Evolutionary conservation across 371 early-diverging fungal species (phyloP).

Genomic region (Mortierella sp.): DNA sequence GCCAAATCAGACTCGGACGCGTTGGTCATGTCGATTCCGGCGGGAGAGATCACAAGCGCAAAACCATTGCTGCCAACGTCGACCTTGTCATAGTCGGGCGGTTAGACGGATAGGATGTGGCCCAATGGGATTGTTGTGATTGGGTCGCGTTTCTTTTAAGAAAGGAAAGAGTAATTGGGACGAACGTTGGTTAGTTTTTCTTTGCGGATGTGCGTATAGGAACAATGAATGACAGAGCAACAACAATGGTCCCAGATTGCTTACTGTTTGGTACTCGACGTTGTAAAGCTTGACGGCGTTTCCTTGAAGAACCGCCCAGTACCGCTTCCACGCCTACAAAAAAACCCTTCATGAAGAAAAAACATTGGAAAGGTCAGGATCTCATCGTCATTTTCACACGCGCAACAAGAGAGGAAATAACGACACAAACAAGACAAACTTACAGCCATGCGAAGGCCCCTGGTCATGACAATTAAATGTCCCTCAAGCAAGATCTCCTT

Average conservation of each 20-base stretch:
- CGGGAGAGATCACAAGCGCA: constrained; percentile 19
- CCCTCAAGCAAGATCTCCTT: constrained; percentile 36
- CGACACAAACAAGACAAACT: neutral
- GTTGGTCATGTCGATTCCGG: constrained; percentile 30
- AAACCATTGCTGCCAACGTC: constrained; percentile 48
- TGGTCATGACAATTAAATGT: constrained; percentile 42
- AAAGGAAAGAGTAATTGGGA: neutral
- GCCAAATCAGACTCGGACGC: constrained; percentile 24
- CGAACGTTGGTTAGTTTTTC: no score
- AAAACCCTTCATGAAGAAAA: neutral
- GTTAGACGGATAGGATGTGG: constrained; percentile 27
- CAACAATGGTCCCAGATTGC: no score
- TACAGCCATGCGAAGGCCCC: constrained; percentile 41
- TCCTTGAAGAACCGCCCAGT: constrained; percentile 47
- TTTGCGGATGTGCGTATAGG: no score
- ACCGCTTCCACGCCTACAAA: constrained; percentile 46
- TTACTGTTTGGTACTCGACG: constrained; percentile 47
- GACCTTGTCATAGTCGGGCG: constrained; percentile 50
- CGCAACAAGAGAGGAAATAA: neutral
- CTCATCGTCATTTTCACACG: neutral
- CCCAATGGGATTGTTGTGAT: constrained; percentile 33
- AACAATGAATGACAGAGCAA: no score
- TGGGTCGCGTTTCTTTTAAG: constrained; percentile 31
- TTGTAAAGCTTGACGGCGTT: constrained; percentile 47
- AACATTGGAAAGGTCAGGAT: neutral